Evolutionary conservation across 768 basidiomycete genomes (phyloP).

Genomic region (Coprinopsis cinerea): DNA sequence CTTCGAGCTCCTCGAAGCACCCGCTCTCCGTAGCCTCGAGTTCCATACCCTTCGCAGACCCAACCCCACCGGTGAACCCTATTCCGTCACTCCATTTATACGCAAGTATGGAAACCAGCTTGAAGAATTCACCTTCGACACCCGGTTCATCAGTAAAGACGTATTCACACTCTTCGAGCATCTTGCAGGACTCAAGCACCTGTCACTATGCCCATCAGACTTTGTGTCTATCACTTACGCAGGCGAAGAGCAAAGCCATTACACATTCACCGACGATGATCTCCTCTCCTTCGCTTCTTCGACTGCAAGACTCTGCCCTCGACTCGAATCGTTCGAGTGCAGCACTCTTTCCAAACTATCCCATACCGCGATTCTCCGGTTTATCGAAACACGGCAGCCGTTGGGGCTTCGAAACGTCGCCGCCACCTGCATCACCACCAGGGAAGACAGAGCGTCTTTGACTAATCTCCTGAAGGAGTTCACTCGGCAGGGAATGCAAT

Average conservation of each 20-base stretch:
- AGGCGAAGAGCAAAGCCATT: not conserved
- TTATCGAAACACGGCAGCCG: not conserved
- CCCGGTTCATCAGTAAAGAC: not conserved
- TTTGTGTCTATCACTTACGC: not conserved
- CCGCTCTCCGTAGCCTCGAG: slow-evolving; percentile 3
- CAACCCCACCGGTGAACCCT: not conserved
- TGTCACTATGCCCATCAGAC: not conserved
- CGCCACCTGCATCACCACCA: not conserved
- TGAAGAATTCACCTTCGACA: not conserved
- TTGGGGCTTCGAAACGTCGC: slow-evolving; percentile 1
- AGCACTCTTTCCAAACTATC: not conserved
- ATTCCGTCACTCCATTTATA: not conserved
- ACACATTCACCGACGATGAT: not conserved
- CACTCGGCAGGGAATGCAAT: not conserved
- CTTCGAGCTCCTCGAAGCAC: slow-evolving; percentile 8
- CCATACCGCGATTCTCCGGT: not conserved
- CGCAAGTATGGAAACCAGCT: not conserved
- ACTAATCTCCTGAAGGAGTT: not conserved
- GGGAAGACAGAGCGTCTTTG: not conserved
- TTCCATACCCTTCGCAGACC: slow-evolving; percentile 8
- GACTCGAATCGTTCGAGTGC: slow-evolving; percentile 1
- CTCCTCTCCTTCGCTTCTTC: not conserved
- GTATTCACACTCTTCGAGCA: not conserved
- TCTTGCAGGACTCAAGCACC: not conserved
- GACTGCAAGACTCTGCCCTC: not conserved